Conservation (phyloP, 768 basidiomycete species). For the Tricholoma bakamatsutake region DNA sequence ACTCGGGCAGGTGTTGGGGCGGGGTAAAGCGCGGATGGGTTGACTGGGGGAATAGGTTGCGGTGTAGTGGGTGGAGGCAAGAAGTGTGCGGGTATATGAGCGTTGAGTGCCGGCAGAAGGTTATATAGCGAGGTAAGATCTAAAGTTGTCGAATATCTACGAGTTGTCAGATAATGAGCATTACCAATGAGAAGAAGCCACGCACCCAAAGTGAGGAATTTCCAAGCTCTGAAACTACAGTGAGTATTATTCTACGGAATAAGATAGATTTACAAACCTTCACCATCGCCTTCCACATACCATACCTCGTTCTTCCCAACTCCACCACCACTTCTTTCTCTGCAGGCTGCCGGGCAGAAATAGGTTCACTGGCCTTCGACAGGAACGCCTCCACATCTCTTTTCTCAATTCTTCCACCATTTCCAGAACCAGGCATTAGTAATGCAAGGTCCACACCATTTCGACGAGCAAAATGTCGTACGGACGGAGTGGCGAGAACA, state of each 20-base stretch:
- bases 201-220: conserved; percentile 80
- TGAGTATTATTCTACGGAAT: background rate
- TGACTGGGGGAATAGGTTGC: conserved; percentile 20
- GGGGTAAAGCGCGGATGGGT: conserved; percentile 33
- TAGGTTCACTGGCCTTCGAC: conserved; percentile 12
- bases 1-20: conserved; percentile 36
- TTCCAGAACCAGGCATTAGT: conserved; percentile 65
- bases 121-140: conserved; percentile 68
- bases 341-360: conserved; percentile 11
- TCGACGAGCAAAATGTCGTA: conserved; percentile 70
- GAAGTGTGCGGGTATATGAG: conserved; percentile 61
- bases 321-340: conserved; percentile 57
- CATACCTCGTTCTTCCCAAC: conserved; percentile 68
- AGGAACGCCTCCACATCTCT: conserved; percentile 66
- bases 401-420: conserved; percentile 69
- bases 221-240: conserved; percentile 56
- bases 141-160: conserved; percentile 66
- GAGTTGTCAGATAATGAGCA: background rate
- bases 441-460: conserved; percentile 52
- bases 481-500: conserved; percentile 69
- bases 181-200: background rate
- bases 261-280: conserved; percentile 42
- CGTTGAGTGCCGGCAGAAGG: conserved; percentile 57
- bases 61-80: conserved; percentile 20
- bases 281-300: conserved; percentile 89